phyloP scores from a whole-genome alignment of 2,329 filamentous ascomycete genomes.

The Tympanopsis confertula region DNA sequence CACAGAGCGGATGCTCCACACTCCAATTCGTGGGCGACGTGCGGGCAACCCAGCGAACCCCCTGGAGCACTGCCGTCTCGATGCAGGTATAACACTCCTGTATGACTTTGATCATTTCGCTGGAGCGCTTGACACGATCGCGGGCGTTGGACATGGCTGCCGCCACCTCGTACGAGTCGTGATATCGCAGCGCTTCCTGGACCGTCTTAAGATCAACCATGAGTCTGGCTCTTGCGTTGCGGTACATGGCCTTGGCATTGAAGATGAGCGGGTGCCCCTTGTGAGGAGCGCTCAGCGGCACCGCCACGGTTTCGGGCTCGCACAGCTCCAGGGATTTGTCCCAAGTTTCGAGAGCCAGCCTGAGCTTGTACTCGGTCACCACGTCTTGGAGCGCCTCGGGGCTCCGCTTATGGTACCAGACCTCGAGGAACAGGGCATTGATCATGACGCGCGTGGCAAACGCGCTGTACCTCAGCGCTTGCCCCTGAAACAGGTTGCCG shows the following conservation, averaged over 20 bases:
- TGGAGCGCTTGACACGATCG: constrained; percentile 85
- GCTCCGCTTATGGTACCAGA: constrained; percentile 98
- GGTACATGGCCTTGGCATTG: constrained; percentile 94
- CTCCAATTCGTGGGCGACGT: constrained; percentile 98
- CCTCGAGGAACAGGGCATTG: constrained; percentile 93
- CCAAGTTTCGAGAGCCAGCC: constrained; percentile 95
- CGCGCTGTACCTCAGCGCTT: constrained; percentile 81
- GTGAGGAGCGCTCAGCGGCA: constrained; percentile 85
- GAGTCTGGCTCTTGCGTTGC: constrained; percentile 81
- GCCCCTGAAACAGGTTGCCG: constrained; percentile 89
- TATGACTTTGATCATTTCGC: constrained; percentile 97
- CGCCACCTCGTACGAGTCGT: constrained; percentile 93
- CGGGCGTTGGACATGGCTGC: constrained; percentile 91
- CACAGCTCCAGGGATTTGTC: constrained; percentile 89
- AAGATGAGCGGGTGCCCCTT: constrained; percentile 94
- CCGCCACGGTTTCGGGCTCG: constrained; percentile 78
- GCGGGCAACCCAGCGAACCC: constrained; percentile 94
- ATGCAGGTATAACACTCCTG: constrained; percentile 97
- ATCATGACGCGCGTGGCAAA: constrained; percentile 98
- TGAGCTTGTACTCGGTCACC: constrained; percentile 94
- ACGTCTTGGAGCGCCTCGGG: constrained; percentile 96
- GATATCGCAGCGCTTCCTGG: constrained; percentile 90
- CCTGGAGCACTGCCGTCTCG: constrained; percentile 86
- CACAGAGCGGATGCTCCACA: constrained; percentile 91
- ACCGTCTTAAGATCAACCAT: constrained; percentile 93